Conservation (phyloP, 1,139 yeast genomes). For the Meyerozyma elateridarum region DNA sequence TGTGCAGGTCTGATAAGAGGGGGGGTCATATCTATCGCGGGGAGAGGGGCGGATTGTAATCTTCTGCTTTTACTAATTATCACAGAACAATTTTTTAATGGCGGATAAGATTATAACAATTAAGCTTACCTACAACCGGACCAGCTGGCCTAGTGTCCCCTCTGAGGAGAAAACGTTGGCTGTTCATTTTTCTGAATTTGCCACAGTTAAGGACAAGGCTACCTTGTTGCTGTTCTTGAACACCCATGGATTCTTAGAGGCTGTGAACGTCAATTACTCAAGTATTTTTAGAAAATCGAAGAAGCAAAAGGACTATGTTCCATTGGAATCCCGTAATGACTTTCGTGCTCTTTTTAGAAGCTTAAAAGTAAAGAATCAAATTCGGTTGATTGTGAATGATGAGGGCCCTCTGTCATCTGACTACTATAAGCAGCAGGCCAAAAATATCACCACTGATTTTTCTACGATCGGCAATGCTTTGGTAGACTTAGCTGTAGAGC, state of each 20-base stretch:
- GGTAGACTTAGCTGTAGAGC: conserved; percentile 22
- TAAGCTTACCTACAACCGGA: neutral
- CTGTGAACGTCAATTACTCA: neutral
- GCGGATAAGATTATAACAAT: too few species aligned
- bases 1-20: conserved; percentile 4
- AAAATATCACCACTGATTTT: conserved; percentile 15
- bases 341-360: conserved; percentile 45
- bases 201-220: neutral
- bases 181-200: conserved; percentile 1
- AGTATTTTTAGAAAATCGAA: conserved; percentile 34
- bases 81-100: too few species aligned
- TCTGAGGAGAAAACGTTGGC: too few species aligned
- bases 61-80: too few species aligned
- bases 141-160: neutral
- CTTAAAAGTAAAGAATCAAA: conserved; percentile 38
- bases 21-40: conserved; percentile 5
- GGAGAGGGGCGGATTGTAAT: too few species aligned
- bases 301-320: conserved; percentile 37
- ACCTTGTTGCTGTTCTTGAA: neutral
- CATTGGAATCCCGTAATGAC: conserved; percentile 35
- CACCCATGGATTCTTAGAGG: neutral
- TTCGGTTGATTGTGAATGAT: conserved; percentile 28
- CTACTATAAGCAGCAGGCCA: conserved; percentile 9
- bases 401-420: conserved; percentile 7
- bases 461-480: conserved; percentile 21